A percentile compares a stretch with the other conserved stretches of the same genome.
These are phyloP conservation scores for Glycine tomentella DNA, from an alignment of 306 rosid species.

Conservation along the genomic window DNA sequence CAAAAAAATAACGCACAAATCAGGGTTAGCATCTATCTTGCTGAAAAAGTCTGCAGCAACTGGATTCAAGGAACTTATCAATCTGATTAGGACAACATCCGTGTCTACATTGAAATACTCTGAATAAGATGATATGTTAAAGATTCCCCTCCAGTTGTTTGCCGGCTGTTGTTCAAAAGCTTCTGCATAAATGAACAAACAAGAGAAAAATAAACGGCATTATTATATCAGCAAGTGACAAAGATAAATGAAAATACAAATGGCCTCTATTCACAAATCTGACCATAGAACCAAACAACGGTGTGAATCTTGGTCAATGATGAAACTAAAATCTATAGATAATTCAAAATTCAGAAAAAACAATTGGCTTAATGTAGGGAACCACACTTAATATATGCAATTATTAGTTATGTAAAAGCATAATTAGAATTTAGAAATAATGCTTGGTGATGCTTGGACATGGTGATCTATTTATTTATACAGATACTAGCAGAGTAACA, in stretches of 20 bases:
- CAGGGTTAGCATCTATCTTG: slow-evolving; percentile 98
- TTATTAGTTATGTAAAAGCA: slow-evolving; percentile 24
- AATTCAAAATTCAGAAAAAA: slow-evolving; percentile 33
- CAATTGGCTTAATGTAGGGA: slow-evolving; percentile 7
- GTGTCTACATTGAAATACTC: slow-evolving; percentile 95
- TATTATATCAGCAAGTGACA: slow-evolving; percentile 17
- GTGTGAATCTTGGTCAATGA: slow-evolving; percentile 17
- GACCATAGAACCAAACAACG: slow-evolving; percentile 29
- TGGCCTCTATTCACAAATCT: slow-evolving; percentile 21
- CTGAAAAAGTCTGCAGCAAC: slow-evolving; percentile 78
- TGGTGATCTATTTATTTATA: slow-evolving; percentile 4
- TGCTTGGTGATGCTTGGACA: no score
- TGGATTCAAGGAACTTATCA: slow-evolving; percentile 86
- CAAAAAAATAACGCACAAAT: slow-evolving; percentile 69
- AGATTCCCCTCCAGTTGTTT: slow-evolving; percentile 89
- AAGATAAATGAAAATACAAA: slow-evolving; percentile 22
- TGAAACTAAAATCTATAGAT: slow-evolving; percentile 12
- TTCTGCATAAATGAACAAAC: slow-evolving; percentile 58
- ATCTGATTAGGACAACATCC: slow-evolving; percentile 77
- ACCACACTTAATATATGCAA: slow-evolving; percentile 22
- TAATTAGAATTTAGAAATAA: no score
- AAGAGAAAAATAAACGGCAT: slow-evolving; percentile 32
- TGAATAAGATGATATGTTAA: slow-evolving; percentile 79
- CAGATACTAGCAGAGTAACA: background rate
- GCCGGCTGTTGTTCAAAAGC: slow-evolving; percentile 88